These are phyloP conservation scores for Podosphaera aphanis DNA, from an alignment of 2,329 filamentous ascomycete species.

Conservation along the genomic window DNA sequence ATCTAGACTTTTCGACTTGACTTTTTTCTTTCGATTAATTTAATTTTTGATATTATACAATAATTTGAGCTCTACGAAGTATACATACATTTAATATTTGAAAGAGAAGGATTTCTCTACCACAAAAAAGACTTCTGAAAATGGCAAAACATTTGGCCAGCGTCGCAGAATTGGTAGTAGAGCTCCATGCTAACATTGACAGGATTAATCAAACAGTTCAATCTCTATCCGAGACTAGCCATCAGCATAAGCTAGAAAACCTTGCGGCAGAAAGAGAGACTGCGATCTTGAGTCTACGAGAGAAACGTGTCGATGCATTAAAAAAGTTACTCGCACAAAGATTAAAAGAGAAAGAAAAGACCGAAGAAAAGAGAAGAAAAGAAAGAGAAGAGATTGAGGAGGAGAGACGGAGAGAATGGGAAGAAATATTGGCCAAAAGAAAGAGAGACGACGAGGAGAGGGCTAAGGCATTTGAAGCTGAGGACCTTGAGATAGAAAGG, in stretches of 20 bases:
- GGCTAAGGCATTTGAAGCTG: slow-evolving; percentile 6
- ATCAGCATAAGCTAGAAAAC: slow-evolving; percentile 10
- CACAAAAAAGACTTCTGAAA: neutral
- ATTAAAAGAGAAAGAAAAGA: slow-evolving; percentile 4
- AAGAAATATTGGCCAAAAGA: slow-evolving; percentile 2
- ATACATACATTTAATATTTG: neutral
- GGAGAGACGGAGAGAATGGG: slow-evolving; percentile 2
- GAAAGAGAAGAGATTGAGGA: slow-evolving; percentile 9
- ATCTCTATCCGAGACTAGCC: slow-evolving; percentile 7
- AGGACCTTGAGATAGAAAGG: slow-evolving; percentile 5
- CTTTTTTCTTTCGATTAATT: neutral
- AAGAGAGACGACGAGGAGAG: slow-evolving; percentile 6
- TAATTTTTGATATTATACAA: neutral
- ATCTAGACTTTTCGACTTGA: too few relatives aligned
- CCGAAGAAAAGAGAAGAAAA: slow-evolving; percentile 4
- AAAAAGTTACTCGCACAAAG: slow-evolving; percentile 4
- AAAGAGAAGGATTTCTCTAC: neutral
- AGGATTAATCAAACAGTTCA: slow-evolving; percentile 9
- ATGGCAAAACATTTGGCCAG: neutral
- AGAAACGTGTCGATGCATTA: slow-evolving; percentile 6
- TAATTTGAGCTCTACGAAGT: neutral
- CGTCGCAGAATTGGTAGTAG: slow-evolving; percentile 9
- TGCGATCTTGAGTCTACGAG: slow-evolving; percentile 7
- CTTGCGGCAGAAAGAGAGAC: slow-evolving; percentile 9
- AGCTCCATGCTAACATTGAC: slow-evolving; percentile 14